These are phyloP conservation scores for Backusella circina DNA, from an alignment of 192 early-diverging fungal genomes.

Conservation along the genomic window DNA sequence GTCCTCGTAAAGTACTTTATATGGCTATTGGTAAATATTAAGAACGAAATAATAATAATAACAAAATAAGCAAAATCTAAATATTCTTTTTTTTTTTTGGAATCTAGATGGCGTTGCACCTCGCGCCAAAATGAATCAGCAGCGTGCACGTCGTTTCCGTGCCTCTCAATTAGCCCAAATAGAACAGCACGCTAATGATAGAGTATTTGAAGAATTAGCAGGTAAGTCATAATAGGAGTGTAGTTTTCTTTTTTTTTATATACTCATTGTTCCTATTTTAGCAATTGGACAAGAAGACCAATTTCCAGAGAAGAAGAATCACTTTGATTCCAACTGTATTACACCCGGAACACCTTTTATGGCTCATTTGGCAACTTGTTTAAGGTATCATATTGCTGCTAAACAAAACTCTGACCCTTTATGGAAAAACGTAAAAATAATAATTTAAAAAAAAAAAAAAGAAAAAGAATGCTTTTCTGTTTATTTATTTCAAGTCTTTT, in stretches of 20 bases:
- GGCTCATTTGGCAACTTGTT: conserved; percentile 80
- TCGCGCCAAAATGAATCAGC: conserved; percentile 99
- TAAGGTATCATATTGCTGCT: conserved; percentile 85
- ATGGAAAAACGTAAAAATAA: conserved; percentile 64
- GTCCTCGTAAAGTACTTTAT: conserved; percentile 93
- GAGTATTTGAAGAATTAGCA: conserved; percentile 27
- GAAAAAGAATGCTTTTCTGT: background rate
- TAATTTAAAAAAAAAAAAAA: background rate
- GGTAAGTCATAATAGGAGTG: conserved; percentile 1
- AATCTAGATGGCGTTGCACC: conserved; percentile 94
- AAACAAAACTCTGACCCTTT: conserved; percentile 85
- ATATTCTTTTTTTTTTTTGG: background rate
- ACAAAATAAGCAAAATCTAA: background rate
- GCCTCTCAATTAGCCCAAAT: conserved; percentile 61
- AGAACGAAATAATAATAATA: background rate
- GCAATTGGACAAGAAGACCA: conserved; percentile 54
- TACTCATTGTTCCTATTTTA: conserved; percentile 13
- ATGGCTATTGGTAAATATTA: conserved; percentile 87
- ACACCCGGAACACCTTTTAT: conserved; percentile 98
- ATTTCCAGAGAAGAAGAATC: conserved; percentile 44
- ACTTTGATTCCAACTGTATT: conserved; percentile 97
- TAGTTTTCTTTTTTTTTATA: too few relatives aligned
- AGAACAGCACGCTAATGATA: conserved; percentile 59
- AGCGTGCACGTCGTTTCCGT: conserved; percentile 95
- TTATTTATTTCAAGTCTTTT: conserved; percentile 4